These are phyloP conservation scores for Penicillium turbatum DNA, from an alignment of 495 filamentous ascomycete genomes.

Conservation along the genomic window DNA sequence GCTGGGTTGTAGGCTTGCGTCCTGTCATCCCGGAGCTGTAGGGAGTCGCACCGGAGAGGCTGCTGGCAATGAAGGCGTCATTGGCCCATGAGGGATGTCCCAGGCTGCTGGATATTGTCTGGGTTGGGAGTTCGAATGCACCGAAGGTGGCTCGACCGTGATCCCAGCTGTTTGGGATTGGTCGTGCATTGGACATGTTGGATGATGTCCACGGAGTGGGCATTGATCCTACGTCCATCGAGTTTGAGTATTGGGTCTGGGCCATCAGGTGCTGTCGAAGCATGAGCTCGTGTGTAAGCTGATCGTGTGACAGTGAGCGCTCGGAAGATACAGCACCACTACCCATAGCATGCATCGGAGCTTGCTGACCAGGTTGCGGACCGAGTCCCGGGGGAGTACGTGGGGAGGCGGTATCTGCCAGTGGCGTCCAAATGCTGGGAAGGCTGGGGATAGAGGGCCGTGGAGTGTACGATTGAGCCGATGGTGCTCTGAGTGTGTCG, in stretches of 20 bases:
- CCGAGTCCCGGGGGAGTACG: constrained; percentile 36
- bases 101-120: constrained; percentile 30
- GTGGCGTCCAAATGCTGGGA: constrained; percentile 45
- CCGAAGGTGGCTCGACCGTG: constrained; percentile 14
- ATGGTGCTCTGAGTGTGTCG: constrained; percentile 23
- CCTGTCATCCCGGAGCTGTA: constrained; percentile 24
- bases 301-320: constrained; percentile 26
- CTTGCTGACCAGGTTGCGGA: constrained; percentile 26
- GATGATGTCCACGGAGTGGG: constrained; percentile 27
- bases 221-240: constrained; percentile 22
- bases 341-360: constrained; percentile 16
- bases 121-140: constrained; percentile 27
- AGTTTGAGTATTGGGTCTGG: constrained; percentile 25
- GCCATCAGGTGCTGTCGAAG: constrained; percentile 28
- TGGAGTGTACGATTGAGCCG: constrained; percentile 36
- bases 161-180: constrained; percentile 27
- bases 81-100: constrained; percentile 38
- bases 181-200: constrained; percentile 16
- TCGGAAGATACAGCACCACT: constrained; percentile 15
- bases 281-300: constrained; percentile 27
- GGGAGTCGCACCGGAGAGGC: constrained; percentile 22
- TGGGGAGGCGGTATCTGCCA: constrained; percentile 32
- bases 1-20: constrained; percentile 33
- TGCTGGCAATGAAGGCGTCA: constrained; percentile 42
- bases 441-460: constrained; percentile 34